phyloP scores from a whole-genome alignment of 371 early-diverging fungal species.

The Mortierella sp. region DNA sequence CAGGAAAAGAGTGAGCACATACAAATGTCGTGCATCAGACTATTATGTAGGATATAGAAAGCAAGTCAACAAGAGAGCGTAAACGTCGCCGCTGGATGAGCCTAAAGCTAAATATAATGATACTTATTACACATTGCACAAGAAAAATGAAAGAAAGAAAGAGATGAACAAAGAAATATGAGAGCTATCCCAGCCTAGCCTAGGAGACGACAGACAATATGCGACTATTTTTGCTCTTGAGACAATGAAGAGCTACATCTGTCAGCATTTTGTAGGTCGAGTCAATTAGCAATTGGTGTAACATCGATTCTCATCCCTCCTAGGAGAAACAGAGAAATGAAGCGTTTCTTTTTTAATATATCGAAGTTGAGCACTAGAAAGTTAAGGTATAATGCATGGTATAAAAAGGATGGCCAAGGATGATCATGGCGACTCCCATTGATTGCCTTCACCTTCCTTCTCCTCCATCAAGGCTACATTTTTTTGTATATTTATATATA shows the following conservation, averaged over 20 bases:
- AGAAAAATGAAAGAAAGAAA: slow-evolving; percentile 1
- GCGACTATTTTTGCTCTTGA: no score
- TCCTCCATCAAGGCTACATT: no score
- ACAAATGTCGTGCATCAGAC: no score
- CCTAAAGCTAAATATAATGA: slow-evolving; percentile 9
- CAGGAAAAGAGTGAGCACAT: not conserved
- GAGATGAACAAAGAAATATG: not conserved
- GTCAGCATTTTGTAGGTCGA: not conserved
- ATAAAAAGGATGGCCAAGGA: not conserved
- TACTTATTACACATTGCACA: not conserved
- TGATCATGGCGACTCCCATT: no score
- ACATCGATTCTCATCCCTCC: not conserved
- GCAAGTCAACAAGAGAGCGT: not conserved
- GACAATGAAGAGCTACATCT: not conserved
- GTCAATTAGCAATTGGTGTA: not conserved
- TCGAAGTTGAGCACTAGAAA: not conserved
- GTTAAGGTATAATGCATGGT: not conserved
- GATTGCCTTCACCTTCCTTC: no score
- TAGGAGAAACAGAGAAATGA: not conserved
- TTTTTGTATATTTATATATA: no score
- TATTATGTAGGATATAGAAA: no score
- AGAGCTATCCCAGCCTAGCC: not conserved
- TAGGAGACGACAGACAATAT: no score
- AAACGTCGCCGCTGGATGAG: not conserved
- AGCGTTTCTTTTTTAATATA: not conserved